These are phyloP conservation scores for Thymus quinquecostatus DNA, from an alignment of 257 asterid genomes.

Conservation along the genomic window DNA sequence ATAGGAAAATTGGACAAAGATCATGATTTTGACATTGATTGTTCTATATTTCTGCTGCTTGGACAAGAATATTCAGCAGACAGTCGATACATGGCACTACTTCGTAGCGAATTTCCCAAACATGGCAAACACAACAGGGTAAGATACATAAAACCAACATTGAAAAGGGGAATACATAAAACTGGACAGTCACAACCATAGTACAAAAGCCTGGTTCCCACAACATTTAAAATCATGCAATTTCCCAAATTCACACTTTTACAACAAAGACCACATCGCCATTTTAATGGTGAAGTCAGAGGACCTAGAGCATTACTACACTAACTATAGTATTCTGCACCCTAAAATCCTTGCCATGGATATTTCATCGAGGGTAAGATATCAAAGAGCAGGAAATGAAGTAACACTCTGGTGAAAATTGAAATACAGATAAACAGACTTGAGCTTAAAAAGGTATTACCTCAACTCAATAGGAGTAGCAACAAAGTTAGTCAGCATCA, in stretches of 20 bases:
- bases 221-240: background rate
- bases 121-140: constrained; percentile 3
- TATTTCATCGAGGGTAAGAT: constrained; percentile 4
- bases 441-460: constrained; percentile 40
- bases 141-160: constrained; percentile 15
- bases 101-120: background rate
- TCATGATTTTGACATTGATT: constrained; percentile 25
- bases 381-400: constrained; percentile 11
- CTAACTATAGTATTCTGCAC: constrained; percentile 20
- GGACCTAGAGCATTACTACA: constrained; percentile 14
- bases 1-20: constrained; percentile 15
- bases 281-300: constrained; percentile 17
- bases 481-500: constrained; percentile 81
- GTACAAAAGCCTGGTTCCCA: constrained; percentile 9
- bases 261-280: constrained; percentile 1
- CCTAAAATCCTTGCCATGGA: background rate
- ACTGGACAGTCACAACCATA: background rate
- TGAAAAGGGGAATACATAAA: background rate
- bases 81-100: background rate
- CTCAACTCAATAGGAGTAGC: constrained; percentile 90
- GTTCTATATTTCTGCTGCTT: constrained; percentile 11
- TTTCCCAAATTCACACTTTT: no score
- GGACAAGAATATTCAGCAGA: constrained; percentile 5
- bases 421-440: background rate
- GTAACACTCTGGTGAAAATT: no score